Conservation (phyloP, 2,329 filamentous ascomycete species). For the Aspergillus neoniger region DNA sequence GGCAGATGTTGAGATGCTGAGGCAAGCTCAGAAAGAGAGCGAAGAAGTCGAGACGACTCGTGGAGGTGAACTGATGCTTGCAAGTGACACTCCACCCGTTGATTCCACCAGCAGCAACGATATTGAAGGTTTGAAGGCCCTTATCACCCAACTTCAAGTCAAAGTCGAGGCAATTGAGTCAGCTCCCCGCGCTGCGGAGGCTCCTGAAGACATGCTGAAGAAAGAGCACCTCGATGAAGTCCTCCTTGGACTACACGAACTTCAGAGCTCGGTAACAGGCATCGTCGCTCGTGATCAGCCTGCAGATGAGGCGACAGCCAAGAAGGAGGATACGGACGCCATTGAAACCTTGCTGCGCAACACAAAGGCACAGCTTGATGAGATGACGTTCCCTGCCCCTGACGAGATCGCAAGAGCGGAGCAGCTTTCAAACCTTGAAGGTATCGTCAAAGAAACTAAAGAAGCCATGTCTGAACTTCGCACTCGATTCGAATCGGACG, state of each 20-base stretch:
- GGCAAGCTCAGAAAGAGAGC: conserved; percentile 54
- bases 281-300: conserved; percentile 48
- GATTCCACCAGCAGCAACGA: conserved; percentile 62
- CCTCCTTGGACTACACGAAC: conserved; percentile 47
- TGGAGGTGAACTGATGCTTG: conserved; percentile 60
- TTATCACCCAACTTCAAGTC: conserved; percentile 78
- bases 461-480: conserved; percentile 69
- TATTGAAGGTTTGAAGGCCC: conserved; percentile 79
- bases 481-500: conserved; percentile 65
- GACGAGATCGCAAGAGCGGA: conserved; percentile 68
- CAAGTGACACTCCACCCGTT: conserved; percentile 39
- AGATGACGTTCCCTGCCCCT: conserved; percentile 64
- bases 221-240: conserved; percentile 51
- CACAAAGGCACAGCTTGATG: conserved; percentile 84
- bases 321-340: conserved; percentile 82
- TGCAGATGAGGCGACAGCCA: conserved; percentile 57
- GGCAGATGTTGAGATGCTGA: conserved; percentile 75
- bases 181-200: conserved; percentile 41
- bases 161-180: conserved; percentile 78
- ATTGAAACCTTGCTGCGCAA: conserved; percentile 90
- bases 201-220: conserved; percentile 46
- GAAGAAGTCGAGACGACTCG: conserved; percentile 55
- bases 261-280: conserved; percentile 62
- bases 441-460: conserved; percentile 72
- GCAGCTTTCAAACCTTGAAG: conserved; percentile 64